Conservation (phyloP, 805 yeast species). For the Lachancea mirantina region DNA sequence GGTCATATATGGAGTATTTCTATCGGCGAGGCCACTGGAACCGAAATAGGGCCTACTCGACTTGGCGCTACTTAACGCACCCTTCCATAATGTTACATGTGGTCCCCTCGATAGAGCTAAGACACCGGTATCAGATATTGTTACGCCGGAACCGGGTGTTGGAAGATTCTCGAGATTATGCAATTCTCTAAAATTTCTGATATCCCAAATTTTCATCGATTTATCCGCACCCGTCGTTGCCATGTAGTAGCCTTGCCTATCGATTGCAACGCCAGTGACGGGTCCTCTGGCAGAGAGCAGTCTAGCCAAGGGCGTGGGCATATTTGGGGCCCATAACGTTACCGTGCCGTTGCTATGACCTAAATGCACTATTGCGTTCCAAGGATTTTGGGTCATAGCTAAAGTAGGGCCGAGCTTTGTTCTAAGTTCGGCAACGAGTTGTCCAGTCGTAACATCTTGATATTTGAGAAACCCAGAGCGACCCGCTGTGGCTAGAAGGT, state of each 20-base stretch:
- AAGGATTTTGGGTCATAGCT: conserved; percentile 83
- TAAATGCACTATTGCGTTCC: conserved; percentile 90
- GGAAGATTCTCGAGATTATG: conserved; percentile 58
- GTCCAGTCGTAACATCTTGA: conserved; percentile 94
- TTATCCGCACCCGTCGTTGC: conserved; percentile 86
- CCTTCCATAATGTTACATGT: conserved; percentile 92
- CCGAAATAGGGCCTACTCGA: conserved; percentile 45
- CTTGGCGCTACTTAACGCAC: conserved; percentile 44
- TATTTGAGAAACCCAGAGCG: conserved; percentile 82
- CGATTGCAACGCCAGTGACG: conserved; percentile 73
- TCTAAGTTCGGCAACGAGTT: conserved; percentile 69
- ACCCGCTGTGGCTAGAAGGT: conserved; percentile 79
- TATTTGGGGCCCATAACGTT: conserved; percentile 86
- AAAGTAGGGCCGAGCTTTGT: conserved; percentile 89
- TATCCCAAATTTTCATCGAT: conserved; percentile 84
- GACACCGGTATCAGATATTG: conserved; percentile 81
- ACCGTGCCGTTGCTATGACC: conserved; percentile 94
- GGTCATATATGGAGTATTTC: conserved; percentile 80
- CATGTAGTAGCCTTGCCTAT: conserved; percentile 91
- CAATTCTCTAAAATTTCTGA: conserved; percentile 70
- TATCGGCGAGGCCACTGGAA: conserved; percentile 27
- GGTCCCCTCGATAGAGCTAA: conserved; percentile 94
- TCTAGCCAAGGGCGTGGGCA: conserved; percentile 79
- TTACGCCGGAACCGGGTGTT: conserved; percentile 74
- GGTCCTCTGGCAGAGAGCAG: conserved; percentile 81